Conservation (phyloP, 495 filamentous ascomycete species). For the Friedmanniomyces simplex region DNA sequence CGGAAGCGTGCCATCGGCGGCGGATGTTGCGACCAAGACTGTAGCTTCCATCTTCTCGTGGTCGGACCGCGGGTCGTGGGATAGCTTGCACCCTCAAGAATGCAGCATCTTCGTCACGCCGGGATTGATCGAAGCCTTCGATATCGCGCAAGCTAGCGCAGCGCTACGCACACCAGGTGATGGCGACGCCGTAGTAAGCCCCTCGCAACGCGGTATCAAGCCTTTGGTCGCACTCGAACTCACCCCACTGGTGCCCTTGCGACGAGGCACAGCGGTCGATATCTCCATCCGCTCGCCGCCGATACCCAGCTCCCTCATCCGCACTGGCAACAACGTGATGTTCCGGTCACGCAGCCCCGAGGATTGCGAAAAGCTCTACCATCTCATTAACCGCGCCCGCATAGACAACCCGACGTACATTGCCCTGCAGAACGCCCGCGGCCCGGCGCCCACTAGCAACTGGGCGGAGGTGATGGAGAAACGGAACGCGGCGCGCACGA, state of each 20-base stretch:
- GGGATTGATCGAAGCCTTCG: constrained; percentile 76
- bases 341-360: constrained; percentile 69
- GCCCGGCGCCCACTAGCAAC: constrained; percentile 28
- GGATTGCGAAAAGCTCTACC: constrained; percentile 74
- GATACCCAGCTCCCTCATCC: constrained; percentile 57
- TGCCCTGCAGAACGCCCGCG: constrained; percentile 61
- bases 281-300: constrained; percentile 83
- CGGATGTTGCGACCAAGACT: constrained; percentile 47
- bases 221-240: constrained; percentile 71
- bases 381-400: constrained; percentile 68
- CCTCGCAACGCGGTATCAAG: constrained; percentile 20
- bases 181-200: constrained; percentile 25
- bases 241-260: constrained; percentile 76
- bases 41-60: constrained; percentile 76
- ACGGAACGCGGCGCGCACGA: constrained; percentile 28
- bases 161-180: constrained; percentile 29
- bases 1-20: constrained; percentile 45
- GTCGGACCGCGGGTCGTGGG: constrained; percentile 74
- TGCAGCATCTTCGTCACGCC: constrained; percentile 74
- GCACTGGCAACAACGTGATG: constrained; percentile 66
- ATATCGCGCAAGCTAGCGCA: constrained; percentile 45
- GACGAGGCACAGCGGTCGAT: constrained; percentile 81
- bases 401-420: constrained; percentile 85
- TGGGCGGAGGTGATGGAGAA: constrained; percentile 36
- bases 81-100: constrained; percentile 59